These are phyloP conservation scores for Lignosus rhinocerotis DNA, from an alignment of 1,284 basidiomycete species.

Conservation along the genomic window DNA sequence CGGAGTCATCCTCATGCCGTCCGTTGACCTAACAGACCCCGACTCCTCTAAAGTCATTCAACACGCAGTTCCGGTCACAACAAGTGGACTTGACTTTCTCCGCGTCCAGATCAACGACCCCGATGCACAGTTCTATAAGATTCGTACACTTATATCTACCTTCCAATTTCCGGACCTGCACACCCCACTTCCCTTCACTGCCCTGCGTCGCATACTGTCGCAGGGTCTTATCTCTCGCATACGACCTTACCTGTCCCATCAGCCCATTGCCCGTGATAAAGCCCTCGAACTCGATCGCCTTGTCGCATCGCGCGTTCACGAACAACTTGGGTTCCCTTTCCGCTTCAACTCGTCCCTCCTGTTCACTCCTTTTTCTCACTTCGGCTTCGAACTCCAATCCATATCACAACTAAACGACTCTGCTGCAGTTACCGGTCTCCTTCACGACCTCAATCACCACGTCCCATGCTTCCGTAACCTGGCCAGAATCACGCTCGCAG, in stretches of 20 bases:
- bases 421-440: no score
- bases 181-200: slow-evolving; percentile 28
- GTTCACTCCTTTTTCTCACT: neutral
- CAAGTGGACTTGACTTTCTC: neutral
- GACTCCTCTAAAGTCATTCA: no score
- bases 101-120: neutral
- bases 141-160: neutral
- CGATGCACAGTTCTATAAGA: neutral
- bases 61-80: neutral
- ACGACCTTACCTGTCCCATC: slow-evolving; percentile 30
- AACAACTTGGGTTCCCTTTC: slow-evolving; percentile 30
- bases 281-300: slow-evolving; percentile 25
- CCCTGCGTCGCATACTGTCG: no score
- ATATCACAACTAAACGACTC: no score
- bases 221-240: slow-evolving; percentile 27
- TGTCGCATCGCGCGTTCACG: slow-evolving; percentile 27
- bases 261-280: slow-evolving; percentile 30
- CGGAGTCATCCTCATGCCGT: no score
- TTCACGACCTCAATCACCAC: slow-evolving; percentile 35
- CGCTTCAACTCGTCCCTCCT: slow-evolving; percentile 23
- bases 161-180: slow-evolving; percentile 29
- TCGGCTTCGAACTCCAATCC: no score
- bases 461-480: slow-evolving; percentile 28
- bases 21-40: no score
- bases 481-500: slow-evolving; percentile 33